Conservation (phyloP, 1,284 basidiomycete genomes). For the Moesziomyces aphidis region DNA sequence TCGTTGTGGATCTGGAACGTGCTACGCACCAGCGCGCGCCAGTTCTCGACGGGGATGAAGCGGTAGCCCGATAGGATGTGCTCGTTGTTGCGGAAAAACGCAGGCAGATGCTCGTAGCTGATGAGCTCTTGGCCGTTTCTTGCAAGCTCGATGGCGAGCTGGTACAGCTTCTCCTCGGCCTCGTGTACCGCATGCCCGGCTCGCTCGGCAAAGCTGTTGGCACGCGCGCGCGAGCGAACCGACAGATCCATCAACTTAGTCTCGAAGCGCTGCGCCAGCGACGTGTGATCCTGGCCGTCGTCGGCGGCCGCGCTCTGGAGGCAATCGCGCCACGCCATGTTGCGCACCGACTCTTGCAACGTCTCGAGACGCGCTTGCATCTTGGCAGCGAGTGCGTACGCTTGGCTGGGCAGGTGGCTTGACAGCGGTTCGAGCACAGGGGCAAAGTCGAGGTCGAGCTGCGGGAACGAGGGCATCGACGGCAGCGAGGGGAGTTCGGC, state of each 20-base stretch:
- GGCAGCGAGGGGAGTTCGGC: conserved; percentile 37
- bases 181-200: conserved; percentile 54
- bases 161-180: conserved; percentile 61
- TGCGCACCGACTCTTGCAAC: conserved; percentile 52
- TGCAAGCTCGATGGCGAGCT: conserved; percentile 60
- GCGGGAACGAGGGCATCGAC: conserved; percentile 36
- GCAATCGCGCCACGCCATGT: conserved; percentile 50
- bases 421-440: conserved; percentile 44
- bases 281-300: not conserved
- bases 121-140: conserved; percentile 59
- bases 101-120: conserved; percentile 58
- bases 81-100: conserved; percentile 66
- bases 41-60: conserved; percentile 63
- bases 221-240: conserved; percentile 28
- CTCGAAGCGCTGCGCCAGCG: conserved; percentile 37
- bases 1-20: conserved; percentile 67
- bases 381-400: conserved; percentile 40
- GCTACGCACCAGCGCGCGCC: conserved; percentile 55
- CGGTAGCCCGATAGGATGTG: conserved; percentile 65
- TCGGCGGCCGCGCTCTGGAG: conserved; percentile 18
- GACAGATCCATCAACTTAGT: conserved; percentile 35
- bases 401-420: conserved; percentile 33
- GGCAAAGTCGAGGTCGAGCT: conserved; percentile 43
- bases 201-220: conserved; percentile 42
- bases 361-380: conserved; percentile 52